Evolutionary conservation across 331 rosid genomes (phyloP).

Genomic region (Telfairia occidentalis): DNA sequence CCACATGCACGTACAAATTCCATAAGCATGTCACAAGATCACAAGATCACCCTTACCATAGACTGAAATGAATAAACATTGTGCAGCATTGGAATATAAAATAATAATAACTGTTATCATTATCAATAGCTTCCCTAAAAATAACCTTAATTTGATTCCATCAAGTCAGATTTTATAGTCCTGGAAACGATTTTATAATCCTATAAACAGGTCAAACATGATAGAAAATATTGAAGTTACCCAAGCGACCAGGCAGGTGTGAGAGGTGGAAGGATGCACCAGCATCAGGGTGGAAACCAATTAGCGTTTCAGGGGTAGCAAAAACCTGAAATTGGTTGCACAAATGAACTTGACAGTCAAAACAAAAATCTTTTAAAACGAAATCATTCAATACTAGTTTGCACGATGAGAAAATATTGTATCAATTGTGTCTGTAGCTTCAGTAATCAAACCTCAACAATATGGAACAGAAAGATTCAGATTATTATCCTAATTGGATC

Average conservation of each 20-base stretch:
- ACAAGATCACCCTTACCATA: neutral
- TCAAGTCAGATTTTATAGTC: neutral
- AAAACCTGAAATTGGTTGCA: slow-evolving; percentile 43
- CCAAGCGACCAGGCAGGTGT: slow-evolving; percentile 77
- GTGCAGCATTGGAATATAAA: neutral
- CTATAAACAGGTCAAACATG: slow-evolving; percentile 10
- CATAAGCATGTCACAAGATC: neutral
- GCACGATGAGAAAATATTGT: neutral
- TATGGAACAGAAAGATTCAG: neutral
- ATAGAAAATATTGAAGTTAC: slow-evolving; percentile 26
- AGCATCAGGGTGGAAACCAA: slow-evolving; percentile 96
- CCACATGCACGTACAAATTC: neutral
- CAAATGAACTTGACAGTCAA: slow-evolving; percentile 10
- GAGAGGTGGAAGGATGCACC: slow-evolving; percentile 91
- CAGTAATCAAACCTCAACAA: neutral
- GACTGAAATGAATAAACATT: slow-evolving; percentile 1
- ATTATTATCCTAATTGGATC: neutral
- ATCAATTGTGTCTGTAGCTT: neutral
- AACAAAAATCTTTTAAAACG: neutral
- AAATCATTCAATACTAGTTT: neutral
- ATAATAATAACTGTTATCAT: neutral
- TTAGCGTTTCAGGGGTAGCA: slow-evolving; percentile 81
- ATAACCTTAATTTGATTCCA: neutral
- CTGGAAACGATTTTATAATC: too few species aligned
- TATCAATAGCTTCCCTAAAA: neutral